Percentiles rank a stretch among this genome's conserved stretches.
These are phyloP conservation scores for Syncephalastrum sp. DNA, from an alignment of 371 early-diverging fungal genomes.

Conservation along the genomic window DNA sequence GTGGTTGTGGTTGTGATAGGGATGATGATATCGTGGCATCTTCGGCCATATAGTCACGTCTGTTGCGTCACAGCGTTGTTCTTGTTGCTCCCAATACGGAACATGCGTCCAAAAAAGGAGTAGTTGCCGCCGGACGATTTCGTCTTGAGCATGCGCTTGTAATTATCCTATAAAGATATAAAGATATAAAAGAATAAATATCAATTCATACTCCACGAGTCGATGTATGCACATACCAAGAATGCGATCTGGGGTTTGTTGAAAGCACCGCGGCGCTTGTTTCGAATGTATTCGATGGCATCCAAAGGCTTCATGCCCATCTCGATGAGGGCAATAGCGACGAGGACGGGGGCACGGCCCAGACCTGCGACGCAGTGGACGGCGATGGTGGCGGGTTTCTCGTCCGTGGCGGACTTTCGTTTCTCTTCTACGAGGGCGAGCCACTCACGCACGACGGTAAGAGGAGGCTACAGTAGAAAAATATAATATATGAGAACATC, in stretches of 20 bases:
- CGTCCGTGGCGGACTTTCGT: conserved; percentile 31
- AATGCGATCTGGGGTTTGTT: conserved; percentile 82
- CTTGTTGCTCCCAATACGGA: conserved; percentile 26
- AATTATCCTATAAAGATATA: conserved; percentile 28
- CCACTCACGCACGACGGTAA: conserved; percentile 68
- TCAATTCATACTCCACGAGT: neutral
- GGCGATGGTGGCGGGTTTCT: conserved; percentile 64
- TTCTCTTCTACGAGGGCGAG: conserved; percentile 61
- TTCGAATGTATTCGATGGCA: conserved; percentile 74
- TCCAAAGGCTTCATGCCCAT: conserved; percentile 78
- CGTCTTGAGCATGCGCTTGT: conserved; percentile 37
- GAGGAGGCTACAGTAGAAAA: conserved; percentile 56
- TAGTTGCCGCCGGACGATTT: conserved; percentile 36
- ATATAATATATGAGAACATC: too few species aligned
- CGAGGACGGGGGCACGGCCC: conserved; percentile 72
- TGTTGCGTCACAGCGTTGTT: conserved; percentile 15
- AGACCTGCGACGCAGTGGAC: conserved; percentile 89
- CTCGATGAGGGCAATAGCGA: conserved; percentile 83
- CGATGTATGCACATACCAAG: conserved; percentile 42
- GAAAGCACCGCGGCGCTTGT: conserved; percentile 78
- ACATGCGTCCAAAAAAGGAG: conserved; percentile 40
- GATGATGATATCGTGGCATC: neutral
- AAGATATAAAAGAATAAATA: neutral
- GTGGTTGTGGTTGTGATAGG: neutral
- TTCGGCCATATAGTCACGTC: conserved; percentile 17